Base-by-base conservation (phyloP, 2,329 filamentous ascomycete species). In the Trichoderma sp. region DNA sequence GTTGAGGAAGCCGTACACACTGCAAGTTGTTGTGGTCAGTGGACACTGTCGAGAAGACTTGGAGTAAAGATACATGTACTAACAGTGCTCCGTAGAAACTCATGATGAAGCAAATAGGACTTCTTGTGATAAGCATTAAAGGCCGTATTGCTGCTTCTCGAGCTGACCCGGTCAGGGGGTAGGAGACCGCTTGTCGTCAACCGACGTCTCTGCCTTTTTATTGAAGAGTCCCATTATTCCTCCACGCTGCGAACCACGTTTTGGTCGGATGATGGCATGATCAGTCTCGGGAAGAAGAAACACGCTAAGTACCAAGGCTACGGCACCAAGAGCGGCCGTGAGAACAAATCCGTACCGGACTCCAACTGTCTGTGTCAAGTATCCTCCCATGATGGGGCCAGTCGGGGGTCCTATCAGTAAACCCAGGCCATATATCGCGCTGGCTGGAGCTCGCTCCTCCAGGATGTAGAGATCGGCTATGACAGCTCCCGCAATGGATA, bases 281-380 rank as follows among this genome's bases (percentile, higher is more conserved):
- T 50, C 53, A 3, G 38, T 63, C 77, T 89, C 87, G 14, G 81
- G 82, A 77, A 85, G 80, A 66, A 85, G 79, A 21, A 85, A 31
- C 62, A 84, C 84, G 4, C 80, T 77, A 78, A 82, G 71, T 9
- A 71, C 41, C 12, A 62, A 18, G 3, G 82, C 80, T 9, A 88
- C 3, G 88, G 76, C 85, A 87, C 88, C 79, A 87, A 88, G 1
- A 83, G 84, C 88, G 86, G 89, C 69, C 86, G 83, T 88, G 87
- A 89, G 14, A 27, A 59, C 38, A 14, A 71, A 75, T 6, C 65
- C 73, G 29, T 75, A 75, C 27, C 64, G 33, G 16, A 63, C 65
- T 18, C 86, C 84, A 18, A 84, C 83, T 21, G 83, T 80, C 74
- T 83, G 79, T 0, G 85, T 84, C 5, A 89, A 78, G 31, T 85